These are phyloP conservation scores for Bjerkandera adusta DNA, from an alignment of 1,284 basidiomycete genomes.

Conservation along the genomic window DNA sequence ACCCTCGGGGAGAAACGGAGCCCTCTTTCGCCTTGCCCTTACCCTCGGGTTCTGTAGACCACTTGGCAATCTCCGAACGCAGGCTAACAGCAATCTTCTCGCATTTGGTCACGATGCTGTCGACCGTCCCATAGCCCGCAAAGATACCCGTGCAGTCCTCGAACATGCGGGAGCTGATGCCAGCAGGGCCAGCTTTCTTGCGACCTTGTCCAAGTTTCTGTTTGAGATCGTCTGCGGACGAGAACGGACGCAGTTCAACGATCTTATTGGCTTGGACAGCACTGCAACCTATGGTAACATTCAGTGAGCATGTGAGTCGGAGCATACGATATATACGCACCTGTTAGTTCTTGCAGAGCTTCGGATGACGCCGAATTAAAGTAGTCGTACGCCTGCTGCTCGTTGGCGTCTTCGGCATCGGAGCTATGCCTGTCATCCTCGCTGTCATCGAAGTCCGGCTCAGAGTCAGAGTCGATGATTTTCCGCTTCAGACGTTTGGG, in stretches of 20 bases:
- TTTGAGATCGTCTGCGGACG: slow-evolving; percentile 75
- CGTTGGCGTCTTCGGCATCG: slow-evolving; percentile 29
- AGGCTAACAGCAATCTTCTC: slow-evolving; percentile 79
- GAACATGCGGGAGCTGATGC: slow-evolving; percentile 88
- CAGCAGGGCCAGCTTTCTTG: slow-evolving; percentile 78
- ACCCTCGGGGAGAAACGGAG: slow-evolving; percentile 20
- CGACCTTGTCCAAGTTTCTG: slow-evolving; percentile 77
- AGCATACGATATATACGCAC: slow-evolving; percentile 40
- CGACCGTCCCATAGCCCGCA: slow-evolving; percentile 88
- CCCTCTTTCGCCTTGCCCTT: slow-evolving; percentile 44
- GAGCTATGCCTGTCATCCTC: slow-evolving; percentile 29
- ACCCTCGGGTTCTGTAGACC: slow-evolving; percentile 49
- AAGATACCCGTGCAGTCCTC: slow-evolving; percentile 90
- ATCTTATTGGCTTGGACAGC: slow-evolving; percentile 82
- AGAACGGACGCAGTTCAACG: slow-evolving; percentile 80
- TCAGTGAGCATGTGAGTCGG: slow-evolving; percentile 14
- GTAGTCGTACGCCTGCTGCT: slow-evolving; percentile 69
- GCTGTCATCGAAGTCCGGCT: slow-evolving; percentile 39
- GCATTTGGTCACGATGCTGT: slow-evolving; percentile 86
- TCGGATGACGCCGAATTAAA: slow-evolving; percentile 80
- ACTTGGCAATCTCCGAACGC: slow-evolving; percentile 71
- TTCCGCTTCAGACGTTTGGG: slow-evolving; percentile 54
- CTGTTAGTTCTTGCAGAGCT: slow-evolving; percentile 86
- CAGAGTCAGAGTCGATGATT: slow-evolving; percentile 68
- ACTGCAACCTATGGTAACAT: slow-evolving; percentile 71